Conservation (phyloP, 352 stramenopile genomes). For the Pythium apleroticum region DNA sequence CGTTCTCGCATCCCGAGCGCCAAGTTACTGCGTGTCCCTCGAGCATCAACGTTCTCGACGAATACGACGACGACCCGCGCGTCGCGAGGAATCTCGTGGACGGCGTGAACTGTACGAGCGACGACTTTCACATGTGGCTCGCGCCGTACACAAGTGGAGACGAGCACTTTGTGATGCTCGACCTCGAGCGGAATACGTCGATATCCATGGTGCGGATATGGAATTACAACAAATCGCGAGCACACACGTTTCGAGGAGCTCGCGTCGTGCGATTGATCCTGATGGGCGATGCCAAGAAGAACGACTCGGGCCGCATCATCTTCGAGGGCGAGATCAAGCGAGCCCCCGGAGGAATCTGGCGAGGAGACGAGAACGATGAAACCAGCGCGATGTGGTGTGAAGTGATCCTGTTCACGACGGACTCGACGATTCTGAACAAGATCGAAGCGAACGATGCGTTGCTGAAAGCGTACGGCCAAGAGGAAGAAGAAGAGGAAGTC, state of each 20-base stretch:
- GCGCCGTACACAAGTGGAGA: constrained; percentile 68
- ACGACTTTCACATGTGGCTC: constrained; percentile 92
- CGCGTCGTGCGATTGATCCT: constrained; percentile 59
- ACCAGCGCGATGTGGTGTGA: constrained; percentile 51
- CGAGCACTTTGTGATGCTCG: constrained; percentile 56
- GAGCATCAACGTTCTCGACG: constrained; percentile 89
- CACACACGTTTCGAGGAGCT: constrained; percentile 74
- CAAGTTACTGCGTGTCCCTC: constrained; percentile 68
- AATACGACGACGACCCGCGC: constrained; percentile 79
- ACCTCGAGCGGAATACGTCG: constrained; percentile 35
- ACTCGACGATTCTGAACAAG: constrained; percentile 51
- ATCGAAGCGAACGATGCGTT: constrained; percentile 69
- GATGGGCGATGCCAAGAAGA: constrained; percentile 15
- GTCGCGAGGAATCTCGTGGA: constrained; percentile 80
- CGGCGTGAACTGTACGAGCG: constrained; percentile 85
- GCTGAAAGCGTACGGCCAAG: constrained; percentile 20
- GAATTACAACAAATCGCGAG: constrained; percentile 93
- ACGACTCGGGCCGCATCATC: constrained; percentile 34
- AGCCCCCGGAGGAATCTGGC: constrained; percentile 61
- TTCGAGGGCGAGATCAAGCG: constrained; percentile 87
- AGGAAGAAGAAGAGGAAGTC: constrained; percentile 53
- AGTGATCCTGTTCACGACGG: constrained; percentile 86
- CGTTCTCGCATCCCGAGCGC: constrained; percentile 39
- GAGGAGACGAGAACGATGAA: constrained; percentile 44
- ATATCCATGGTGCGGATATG: constrained; percentile 88